Evolutionary conservation across 352 stramenopile genomes (phyloP).

Genomic region (Phytophthora constricta): DNA sequence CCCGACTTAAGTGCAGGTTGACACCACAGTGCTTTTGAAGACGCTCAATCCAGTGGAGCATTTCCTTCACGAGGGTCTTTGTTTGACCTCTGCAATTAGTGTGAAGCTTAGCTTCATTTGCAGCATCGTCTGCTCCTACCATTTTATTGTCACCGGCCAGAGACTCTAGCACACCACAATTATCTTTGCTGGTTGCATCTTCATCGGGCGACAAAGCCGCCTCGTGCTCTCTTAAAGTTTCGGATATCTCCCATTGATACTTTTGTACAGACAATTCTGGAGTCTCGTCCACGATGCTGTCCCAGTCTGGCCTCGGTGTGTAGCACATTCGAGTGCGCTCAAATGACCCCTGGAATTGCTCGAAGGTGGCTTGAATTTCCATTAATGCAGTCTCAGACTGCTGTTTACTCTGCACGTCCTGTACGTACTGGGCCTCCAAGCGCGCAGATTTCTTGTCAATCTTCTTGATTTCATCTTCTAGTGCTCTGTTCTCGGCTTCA

Average conservation of each 20-base stretch:
- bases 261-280: conserved; percentile 69
- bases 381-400: conserved; percentile 23
- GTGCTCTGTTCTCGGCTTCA: conserved; percentile 44
- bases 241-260: conserved; percentile 58
- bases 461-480: conserved; percentile 51
- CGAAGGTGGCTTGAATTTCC: conserved; percentile 32
- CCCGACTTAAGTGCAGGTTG: conserved; percentile 76
- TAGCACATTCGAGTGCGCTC: conserved; percentile 57
- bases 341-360: conserved; percentile 35
- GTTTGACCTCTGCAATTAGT: conserved; percentile 35
- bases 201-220: not conserved
- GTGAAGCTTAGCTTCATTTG: not conserved
- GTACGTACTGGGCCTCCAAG: conserved; percentile 48
- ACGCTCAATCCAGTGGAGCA: conserved; percentile 81
- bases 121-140: not conserved
- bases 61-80: conserved; percentile 68
- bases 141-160: conserved; percentile 4
- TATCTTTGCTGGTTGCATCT: conserved; percentile 5
- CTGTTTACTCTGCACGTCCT: conserved; percentile 38
- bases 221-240: conserved; percentile 6
- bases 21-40: conserved; percentile 83
- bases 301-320: conserved; percentile 72
- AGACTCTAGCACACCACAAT: conserved; percentile 5
- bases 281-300: conserved; percentile 60
- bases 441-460: conserved; percentile 42